These are phyloP conservation scores for Penicillium oxalicum DNA, from an alignment of 2,329 filamentous ascomycete genomes.

Conservation along the genomic window DNA sequence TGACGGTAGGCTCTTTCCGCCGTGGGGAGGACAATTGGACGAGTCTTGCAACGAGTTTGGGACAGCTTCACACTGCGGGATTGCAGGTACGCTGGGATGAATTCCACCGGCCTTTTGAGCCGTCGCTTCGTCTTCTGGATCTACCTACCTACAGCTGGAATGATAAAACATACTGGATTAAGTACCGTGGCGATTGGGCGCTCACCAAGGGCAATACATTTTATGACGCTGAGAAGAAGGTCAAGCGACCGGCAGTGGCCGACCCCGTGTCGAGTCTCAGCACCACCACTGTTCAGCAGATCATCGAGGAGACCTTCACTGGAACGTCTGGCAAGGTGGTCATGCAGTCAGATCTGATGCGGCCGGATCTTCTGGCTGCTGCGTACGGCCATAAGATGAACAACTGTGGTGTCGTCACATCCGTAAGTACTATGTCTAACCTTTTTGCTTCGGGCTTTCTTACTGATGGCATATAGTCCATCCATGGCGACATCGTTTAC, in stretches of 20 bases:
- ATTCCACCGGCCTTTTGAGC: constrained; percentile 58
- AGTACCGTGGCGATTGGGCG: constrained; percentile 56
- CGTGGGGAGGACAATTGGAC: constrained; percentile 58
- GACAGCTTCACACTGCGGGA: constrained; percentile 57
- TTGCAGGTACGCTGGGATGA: constrained; percentile 65
- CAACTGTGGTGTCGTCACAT: constrained; percentile 39
- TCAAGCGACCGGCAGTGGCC: not conserved
- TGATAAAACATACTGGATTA: constrained; percentile 66
- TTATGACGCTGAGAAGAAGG: not conserved
- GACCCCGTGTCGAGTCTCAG: not conserved
- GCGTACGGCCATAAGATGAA: constrained; percentile 43
- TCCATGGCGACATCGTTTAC: not conserved
- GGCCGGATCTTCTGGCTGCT: constrained; percentile 35
- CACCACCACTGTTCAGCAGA: constrained; percentile 21
- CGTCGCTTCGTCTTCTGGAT: constrained; percentile 54
- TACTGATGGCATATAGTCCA: not conserved
- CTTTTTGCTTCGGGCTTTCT: too few relatives aligned
- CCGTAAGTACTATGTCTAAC: constrained; percentile 30
- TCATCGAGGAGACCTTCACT: constrained; percentile 29
- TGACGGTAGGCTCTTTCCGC: constrained; percentile 53
- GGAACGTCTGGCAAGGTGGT: constrained; percentile 24
- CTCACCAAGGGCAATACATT: constrained; percentile 57
- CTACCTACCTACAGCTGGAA: constrained; percentile 65
- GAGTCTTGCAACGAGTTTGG: constrained; percentile 54
- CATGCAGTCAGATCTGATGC: constrained; percentile 39